Evolutionary conservation across 148 eudicot genomes (phyloP).

Genomic region (Diospyros kaki): DNA sequence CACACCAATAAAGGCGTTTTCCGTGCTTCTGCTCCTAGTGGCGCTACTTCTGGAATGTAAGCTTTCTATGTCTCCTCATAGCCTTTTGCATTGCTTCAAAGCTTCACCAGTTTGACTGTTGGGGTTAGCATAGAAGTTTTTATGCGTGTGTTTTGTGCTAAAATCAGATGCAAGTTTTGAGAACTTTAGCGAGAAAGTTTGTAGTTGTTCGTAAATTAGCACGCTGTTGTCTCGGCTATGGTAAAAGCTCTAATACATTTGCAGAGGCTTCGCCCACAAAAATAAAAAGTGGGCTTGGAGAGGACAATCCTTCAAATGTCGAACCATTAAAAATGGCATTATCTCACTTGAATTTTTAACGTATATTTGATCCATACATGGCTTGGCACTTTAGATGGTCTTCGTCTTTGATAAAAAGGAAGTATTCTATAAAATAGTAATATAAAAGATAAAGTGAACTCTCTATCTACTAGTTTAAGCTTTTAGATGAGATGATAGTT

Average conservation of each 20-base stretch:
- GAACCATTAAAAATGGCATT: background rate
- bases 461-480: too few species aligned
- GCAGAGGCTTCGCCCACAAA: background rate
- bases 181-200: background rate
- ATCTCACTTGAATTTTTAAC: background rate
- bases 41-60: conserved; percentile 77
- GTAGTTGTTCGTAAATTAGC: background rate
- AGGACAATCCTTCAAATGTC: background rate
- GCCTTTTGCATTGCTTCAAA: background rate
- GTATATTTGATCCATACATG: background rate
- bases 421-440: too few species aligned
- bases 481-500: too few species aligned
- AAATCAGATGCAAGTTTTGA: background rate
- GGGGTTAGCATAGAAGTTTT: background rate
- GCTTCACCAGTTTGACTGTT: background rate
- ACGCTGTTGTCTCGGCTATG: background rate
- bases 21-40: conserved; percentile 86
- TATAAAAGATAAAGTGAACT: too few species aligned
- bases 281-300: background rate
- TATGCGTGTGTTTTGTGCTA: too few species aligned
- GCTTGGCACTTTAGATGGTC: background rate
- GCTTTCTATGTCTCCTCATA: conserved; percentile 13
- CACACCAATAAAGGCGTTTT: conserved; percentile 85
- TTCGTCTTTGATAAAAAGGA: background rate
- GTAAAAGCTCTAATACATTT: background rate